Conservation (phyloP, 768 basidiomycete genomes). For the Udeniomyces megalosporus region DNA sequence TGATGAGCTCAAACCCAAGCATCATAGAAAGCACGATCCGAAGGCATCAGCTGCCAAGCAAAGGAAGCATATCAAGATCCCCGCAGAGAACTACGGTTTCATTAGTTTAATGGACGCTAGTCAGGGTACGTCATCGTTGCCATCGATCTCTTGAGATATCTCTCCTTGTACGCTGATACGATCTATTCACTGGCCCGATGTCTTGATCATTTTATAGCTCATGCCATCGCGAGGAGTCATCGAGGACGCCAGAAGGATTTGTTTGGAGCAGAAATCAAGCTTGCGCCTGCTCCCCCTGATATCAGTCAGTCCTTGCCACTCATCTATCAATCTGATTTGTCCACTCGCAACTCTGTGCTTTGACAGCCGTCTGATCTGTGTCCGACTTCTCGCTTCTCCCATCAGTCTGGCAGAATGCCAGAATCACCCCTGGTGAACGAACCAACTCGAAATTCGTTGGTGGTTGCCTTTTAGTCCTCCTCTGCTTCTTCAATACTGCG, state of each 20-base stretch:
- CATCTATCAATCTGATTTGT: neutral
- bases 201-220: constrained; percentile 19
- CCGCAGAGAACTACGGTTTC: constrained; percentile 13
- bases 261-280: constrained; percentile 25
- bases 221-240: constrained; percentile 29
- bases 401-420: constrained; percentile 73
- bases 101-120: constrained; percentile 15
- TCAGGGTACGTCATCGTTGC: neutral
- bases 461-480: constrained; percentile 54
- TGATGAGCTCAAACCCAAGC: constrained; percentile 24
- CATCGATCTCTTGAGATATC: neutral
- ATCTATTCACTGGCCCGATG: neutral
- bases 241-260: constrained; percentile 27
- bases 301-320: constrained; percentile 14
- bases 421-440: constrained; percentile 49
- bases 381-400: neutral
- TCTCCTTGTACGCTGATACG: neutral
- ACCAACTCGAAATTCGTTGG: constrained; percentile 54
- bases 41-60: neutral
- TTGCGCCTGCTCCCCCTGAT: constrained; percentile 30
- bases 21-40: neutral
- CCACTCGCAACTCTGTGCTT: neutral
- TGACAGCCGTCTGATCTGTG: neutral
- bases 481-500: constrained; percentile 89
- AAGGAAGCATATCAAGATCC: constrained; percentile 13